Percentiles rank a stretch among this genome's conserved stretches.
These are phyloP conservation scores for Erodium trifolium DNA, from an alignment of 441 rosid species.

Conservation along the genomic window DNA sequence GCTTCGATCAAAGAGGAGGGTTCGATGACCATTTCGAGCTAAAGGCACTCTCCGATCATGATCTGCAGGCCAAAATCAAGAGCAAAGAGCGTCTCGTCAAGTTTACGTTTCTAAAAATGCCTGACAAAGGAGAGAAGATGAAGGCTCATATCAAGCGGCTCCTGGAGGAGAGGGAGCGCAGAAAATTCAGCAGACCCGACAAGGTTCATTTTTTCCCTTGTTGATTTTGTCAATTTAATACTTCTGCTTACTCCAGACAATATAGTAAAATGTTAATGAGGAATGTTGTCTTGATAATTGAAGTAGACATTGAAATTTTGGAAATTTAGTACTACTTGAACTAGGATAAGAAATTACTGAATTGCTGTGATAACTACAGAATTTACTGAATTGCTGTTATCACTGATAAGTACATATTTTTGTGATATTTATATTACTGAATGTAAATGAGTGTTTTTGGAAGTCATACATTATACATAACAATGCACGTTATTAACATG, in stretches of 20 bases:
- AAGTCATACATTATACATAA: not conserved
- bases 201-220: not conserved
- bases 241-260: not conserved
- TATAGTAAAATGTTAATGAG: too few relatives aligned
- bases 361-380: not conserved
- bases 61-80: not conserved
- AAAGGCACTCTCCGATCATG: not conserved
- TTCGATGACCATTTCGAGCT: not conserved
- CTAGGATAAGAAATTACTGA: not conserved
- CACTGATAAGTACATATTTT: not conserved
- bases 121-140: not conserved
- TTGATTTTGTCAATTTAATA: not conserved
- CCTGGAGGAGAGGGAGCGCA: not conserved
- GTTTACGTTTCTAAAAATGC: not conserved
- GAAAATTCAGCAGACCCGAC: not conserved
- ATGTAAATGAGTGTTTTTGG: not conserved
- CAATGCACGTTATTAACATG: not conserved
- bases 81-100: not conserved
- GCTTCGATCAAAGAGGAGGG: not conserved
- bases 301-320: too few relatives aligned
- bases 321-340: not conserved
- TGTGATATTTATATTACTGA: not conserved
- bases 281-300: too few relatives aligned
- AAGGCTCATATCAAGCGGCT: not conserved
- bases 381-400: too few relatives aligned